Conservation (phyloP, 2,329 filamentous ascomycete genomes). For the Alternaria rosae region DNA sequence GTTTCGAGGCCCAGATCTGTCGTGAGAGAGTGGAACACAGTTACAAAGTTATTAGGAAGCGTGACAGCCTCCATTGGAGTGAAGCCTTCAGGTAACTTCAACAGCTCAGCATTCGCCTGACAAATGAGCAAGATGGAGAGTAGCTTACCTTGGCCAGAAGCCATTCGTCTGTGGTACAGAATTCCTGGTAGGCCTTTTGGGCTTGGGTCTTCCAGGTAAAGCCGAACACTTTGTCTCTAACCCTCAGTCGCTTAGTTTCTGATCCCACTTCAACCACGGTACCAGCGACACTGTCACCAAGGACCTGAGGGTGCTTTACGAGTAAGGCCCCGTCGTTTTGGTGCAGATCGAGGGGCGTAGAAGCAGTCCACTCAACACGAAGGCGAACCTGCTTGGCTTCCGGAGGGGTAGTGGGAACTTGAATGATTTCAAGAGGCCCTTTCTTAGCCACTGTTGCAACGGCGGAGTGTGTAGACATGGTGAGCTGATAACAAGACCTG, state of each 20-base stretch:
- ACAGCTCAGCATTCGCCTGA: conserved; percentile 7
- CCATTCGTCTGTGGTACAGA: conserved; percentile 61
- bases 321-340: conserved; percentile 67
- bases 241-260: conserved; percentile 52
- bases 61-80: conserved; percentile 60
- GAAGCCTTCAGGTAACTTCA: conserved; percentile 52
- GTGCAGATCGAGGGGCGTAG: conserved; percentile 68
- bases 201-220: conserved; percentile 59
- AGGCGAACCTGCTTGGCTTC: conserved; percentile 60
- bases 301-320: conserved; percentile 58
- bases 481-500: not conserved
- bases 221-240: conserved; percentile 65
- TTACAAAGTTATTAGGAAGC: conserved; percentile 64
- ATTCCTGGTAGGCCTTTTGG: conserved; percentile 65
- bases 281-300: conserved; percentile 63
- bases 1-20: conserved; percentile 62
- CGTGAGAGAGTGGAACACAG: conserved; percentile 64
- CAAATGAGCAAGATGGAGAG: rapidly evolving
- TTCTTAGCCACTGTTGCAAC: conserved; percentile 52
- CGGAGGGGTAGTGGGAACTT: conserved; percentile 47
- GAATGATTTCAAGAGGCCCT: conserved; percentile 44
- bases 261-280: conserved; percentile 61
- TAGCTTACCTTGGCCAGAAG: conserved; percentile 43
- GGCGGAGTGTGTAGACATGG: conserved; percentile 48
- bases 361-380: conserved; percentile 65